A percentile compares a stretch with the other conserved stretches of the same genome.
Evolutionary conservation across 140 eudicot species (phyloP).

Genomic region (Oenanthe javanica): DNA sequence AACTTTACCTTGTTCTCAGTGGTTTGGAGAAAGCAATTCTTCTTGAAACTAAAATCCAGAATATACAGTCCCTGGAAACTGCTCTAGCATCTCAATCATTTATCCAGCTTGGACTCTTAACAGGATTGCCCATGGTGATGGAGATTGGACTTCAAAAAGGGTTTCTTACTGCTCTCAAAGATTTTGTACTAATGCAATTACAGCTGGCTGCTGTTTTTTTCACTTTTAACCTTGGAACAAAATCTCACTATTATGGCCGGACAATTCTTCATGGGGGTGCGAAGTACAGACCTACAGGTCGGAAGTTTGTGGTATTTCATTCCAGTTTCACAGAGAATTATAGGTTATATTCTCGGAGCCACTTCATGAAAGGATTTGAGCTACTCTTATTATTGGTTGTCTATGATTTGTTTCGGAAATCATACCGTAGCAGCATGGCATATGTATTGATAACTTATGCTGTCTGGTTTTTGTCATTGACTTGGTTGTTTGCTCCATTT

Average conservation of each 20-base stretch:
- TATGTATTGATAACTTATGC: slow-evolving; percentile 67
- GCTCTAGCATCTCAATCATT: slow-evolving; percentile 97
- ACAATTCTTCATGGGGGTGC: slow-evolving; percentile 98
- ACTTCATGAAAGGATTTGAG: slow-evolving; percentile 91
- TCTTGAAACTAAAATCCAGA: slow-evolving; percentile 58
- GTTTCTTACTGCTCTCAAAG: slow-evolving; percentile 72
- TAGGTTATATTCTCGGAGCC: slow-evolving; percentile 84
- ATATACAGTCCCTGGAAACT: slow-evolving; percentile 69
- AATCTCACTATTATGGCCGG: slow-evolving; percentile 82
- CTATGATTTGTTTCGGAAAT: slow-evolving; percentile 56
- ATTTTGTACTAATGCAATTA: slow-evolving; percentile 88
- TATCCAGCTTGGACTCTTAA: slow-evolving; percentile 87
- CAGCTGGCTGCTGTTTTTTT: slow-evolving; percentile 99
- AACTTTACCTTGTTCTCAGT: slow-evolving; percentile 84
- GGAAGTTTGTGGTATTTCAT: slow-evolving; percentile 84
- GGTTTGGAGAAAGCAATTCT: slow-evolving; percentile 68
- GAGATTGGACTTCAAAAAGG: slow-evolving; percentile 88
- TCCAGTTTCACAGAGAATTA: slow-evolving; percentile 84
- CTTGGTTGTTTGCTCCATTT: slow-evolving; percentile 95
- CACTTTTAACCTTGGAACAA: slow-evolving; percentile 88
- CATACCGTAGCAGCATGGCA: slow-evolving; percentile 59
- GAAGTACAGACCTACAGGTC: slow-evolving; percentile 81
- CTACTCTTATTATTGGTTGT: slow-evolving; percentile 59
- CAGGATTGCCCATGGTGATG: slow-evolving; percentile 93
- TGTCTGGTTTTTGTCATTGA: slow-evolving; percentile 79